phyloP scores from a whole-genome alignment of 1,139 yeast species.

The Saccharomyces pastorianus region DNA sequence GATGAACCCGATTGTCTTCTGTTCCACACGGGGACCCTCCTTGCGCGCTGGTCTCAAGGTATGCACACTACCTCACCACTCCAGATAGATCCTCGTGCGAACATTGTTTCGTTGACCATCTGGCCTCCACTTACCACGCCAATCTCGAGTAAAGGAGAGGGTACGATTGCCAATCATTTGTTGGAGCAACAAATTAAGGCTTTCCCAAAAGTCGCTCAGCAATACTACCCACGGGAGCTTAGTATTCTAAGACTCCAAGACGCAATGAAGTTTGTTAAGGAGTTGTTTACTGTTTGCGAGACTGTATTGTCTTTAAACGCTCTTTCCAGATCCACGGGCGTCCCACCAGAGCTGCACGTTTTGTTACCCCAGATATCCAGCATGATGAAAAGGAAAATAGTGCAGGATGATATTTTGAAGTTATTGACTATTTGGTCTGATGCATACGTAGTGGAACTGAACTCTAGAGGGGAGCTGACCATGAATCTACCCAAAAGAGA shows the following conservation, averaged over 20 bases:
- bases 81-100: slow-evolving; percentile 15
- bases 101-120: slow-evolving; percentile 17
- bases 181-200: slow-evolving; percentile 20
- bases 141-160: background rate
- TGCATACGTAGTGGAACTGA: slow-evolving; percentile 19
- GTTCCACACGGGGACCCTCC: slow-evolving; percentile 24
- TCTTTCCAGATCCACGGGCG: slow-evolving; percentile 17
- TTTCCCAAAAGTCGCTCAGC: slow-evolving; percentile 21
- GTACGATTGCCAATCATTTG: slow-evolving; percentile 11
- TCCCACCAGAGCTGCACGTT: slow-evolving; percentile 18
- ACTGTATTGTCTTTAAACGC: slow-evolving; percentile 25
- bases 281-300: slow-evolving; percentile 22
- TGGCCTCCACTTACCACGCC: slow-evolving; percentile 15
- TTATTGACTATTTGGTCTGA: slow-evolving; percentile 25
- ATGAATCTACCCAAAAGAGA: slow-evolving; percentile 17
- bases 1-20: slow-evolving; percentile 26
- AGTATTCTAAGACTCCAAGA: slow-evolving; percentile 12
- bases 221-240: slow-evolving; percentile 18
- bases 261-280: slow-evolving; percentile 15
- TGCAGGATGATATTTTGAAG: slow-evolving; percentile 14
- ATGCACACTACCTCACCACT: slow-evolving; percentile 22
- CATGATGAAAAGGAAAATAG: slow-evolving; percentile 21
- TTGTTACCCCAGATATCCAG: slow-evolving; percentile 27
- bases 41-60: slow-evolving; percentile 19
- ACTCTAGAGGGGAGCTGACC: slow-evolving; percentile 19